Conservation (phyloP, 768 basidiomycete genomes). For the Chalciporus sphaerocephalus region DNA sequence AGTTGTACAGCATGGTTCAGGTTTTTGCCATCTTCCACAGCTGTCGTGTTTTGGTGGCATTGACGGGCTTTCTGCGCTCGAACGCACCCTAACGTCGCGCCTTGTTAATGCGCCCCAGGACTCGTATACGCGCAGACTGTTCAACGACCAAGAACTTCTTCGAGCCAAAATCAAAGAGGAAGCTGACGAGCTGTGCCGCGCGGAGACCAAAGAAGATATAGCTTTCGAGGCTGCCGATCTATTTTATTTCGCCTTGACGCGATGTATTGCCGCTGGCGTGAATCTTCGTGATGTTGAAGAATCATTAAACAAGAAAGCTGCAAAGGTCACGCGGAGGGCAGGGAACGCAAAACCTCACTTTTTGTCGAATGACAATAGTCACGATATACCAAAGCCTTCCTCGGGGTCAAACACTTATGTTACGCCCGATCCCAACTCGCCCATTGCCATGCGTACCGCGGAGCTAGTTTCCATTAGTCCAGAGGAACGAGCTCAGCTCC, state of each 20-base stretch:
- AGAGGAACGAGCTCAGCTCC: slow-evolving; percentile 59
- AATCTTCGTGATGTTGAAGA: slow-evolving; percentile 76
- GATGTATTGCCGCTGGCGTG: slow-evolving; percentile 82
- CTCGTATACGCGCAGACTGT: slow-evolving; percentile 86
- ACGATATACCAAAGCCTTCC: slow-evolving; percentile 28
- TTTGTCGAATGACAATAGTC: slow-evolving; percentile 26
- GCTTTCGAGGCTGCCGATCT: slow-evolving; percentile 96
- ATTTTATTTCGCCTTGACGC: slow-evolving; percentile 84
- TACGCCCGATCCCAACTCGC: slow-evolving; percentile 31
- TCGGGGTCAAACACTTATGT: slow-evolving; percentile 20
- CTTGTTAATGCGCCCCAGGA: slow-evolving; percentile 77
- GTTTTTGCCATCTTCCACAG: slow-evolving; percentile 90
- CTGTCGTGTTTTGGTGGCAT: slow-evolving; percentile 85
- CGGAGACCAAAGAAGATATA: slow-evolving; percentile 71
- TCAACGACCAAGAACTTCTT: slow-evolving; percentile 76
- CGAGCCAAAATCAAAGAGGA: slow-evolving; percentile 97
- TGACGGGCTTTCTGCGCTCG: slow-evolving; percentile 76
- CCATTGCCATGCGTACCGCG: slow-evolving; percentile 76
- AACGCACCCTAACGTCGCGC: slow-evolving; percentile 71
- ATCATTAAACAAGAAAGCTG: slow-evolving; percentile 80
- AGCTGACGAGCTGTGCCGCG: slow-evolving; percentile 91
- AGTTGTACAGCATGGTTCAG: slow-evolving; percentile 83
- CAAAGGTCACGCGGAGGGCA: slow-evolving; percentile 78
- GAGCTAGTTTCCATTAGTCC: slow-evolving; percentile 48
- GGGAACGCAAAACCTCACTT: slow-evolving; percentile 93